A percentile compares a stretch with the other conserved stretches of the same genome.
Evolutionary conservation across 2,329 filamentous ascomycete genomes (phyloP).

Genomic region (Exophiala lecanii-corni): DNA sequence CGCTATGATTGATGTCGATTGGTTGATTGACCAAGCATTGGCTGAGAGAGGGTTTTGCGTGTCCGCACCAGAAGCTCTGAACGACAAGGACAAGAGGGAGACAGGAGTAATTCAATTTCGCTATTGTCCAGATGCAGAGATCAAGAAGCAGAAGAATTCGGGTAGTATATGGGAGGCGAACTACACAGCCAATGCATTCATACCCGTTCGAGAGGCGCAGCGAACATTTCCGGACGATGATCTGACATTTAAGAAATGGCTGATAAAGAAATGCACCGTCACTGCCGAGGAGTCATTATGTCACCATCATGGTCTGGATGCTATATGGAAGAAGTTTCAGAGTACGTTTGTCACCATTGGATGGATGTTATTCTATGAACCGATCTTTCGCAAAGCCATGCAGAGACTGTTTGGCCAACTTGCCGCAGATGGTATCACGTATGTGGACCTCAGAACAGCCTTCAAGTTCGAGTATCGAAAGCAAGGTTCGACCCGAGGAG

Average conservation of each 20-base stretch:
- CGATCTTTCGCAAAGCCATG: constrained; percentile 75
- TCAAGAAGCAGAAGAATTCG: constrained; percentile 20
- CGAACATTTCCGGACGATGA: constrained; percentile 71
- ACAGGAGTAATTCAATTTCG: constrained; percentile 17
- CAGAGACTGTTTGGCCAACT: constrained; percentile 66
- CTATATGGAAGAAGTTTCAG: constrained; percentile 78
- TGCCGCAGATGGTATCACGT: constrained; percentile 75
- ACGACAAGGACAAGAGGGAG: constrained; percentile 15
- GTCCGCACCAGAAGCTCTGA: constrained; percentile 21
- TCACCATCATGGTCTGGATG: constrained; percentile 77
- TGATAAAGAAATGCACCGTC: constrained; percentile 68
- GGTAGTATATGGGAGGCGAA: constrained; percentile 58
- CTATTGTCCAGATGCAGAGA: constrained; percentile 23
- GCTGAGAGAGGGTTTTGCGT: constrained; percentile 32
- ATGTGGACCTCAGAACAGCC: constrained; percentile 74
- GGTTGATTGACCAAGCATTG: constrained; percentile 68
- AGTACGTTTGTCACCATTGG: constrained; percentile 69
- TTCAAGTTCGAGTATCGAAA: constrained; percentile 69
- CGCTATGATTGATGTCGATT: constrained; percentile 85
- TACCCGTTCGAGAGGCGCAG: constrained; percentile 61
- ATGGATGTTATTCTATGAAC: constrained; percentile 81
- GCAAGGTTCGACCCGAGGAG: constrained; percentile 53
- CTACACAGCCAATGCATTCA: constrained; percentile 57
- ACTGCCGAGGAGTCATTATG: constrained; percentile 67
- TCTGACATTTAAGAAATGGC: constrained; percentile 67